A percentile compares a stretch with the other conserved stretches of the same genome.
phyloP scores from a whole-genome alignment of 164 flowering plant species.

The Euptelea pleiosperma region DNA sequence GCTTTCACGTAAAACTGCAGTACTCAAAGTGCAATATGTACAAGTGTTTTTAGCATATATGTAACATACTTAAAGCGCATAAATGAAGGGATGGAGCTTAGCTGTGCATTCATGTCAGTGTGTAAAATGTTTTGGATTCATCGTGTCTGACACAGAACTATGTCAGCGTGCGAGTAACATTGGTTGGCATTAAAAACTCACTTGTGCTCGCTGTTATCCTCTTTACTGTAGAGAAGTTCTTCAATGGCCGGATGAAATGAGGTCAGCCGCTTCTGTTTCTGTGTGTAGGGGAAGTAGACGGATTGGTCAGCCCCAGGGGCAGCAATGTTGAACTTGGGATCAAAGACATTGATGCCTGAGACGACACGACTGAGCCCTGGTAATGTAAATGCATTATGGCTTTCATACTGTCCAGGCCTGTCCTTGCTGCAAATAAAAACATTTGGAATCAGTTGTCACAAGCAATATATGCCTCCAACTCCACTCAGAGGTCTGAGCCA shows the following conservation, averaged over 20 bases:
- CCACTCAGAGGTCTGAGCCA: not conserved
- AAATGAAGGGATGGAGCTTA: no score
- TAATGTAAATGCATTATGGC: slow-evolving; percentile 74
- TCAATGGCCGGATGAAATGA: slow-evolving; percentile 74
- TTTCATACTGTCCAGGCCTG: slow-evolving; percentile 93
- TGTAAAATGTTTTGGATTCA: no score
- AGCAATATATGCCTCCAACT: not conserved
- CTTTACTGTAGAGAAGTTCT: slow-evolving; percentile 66
- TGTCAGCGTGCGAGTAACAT: not conserved
- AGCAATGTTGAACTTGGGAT: slow-evolving; percentile 94
- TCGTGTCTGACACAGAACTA: no score
- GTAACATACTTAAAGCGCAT: no score
- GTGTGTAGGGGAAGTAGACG: slow-evolving; percentile 77
- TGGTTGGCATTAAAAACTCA: slow-evolving; percentile 29
- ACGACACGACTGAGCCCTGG: slow-evolving; percentile 85
- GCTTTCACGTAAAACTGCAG: no score
- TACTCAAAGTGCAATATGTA: no score
- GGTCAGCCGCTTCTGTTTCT: slow-evolving; percentile 54
- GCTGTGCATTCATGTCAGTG: no score
- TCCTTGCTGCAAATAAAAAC: slow-evolving; percentile 53
- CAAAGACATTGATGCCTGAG: slow-evolving; percentile 87
- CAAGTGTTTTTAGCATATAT: no score
- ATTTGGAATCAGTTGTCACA: not conserved
- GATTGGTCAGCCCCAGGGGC: slow-evolving; percentile 96
- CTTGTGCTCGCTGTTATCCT: slow-evolving; percentile 78